phyloP scores from a whole-genome alignment of 768 basidiomycete genomes.

The Mycena kentingensis region DNA sequence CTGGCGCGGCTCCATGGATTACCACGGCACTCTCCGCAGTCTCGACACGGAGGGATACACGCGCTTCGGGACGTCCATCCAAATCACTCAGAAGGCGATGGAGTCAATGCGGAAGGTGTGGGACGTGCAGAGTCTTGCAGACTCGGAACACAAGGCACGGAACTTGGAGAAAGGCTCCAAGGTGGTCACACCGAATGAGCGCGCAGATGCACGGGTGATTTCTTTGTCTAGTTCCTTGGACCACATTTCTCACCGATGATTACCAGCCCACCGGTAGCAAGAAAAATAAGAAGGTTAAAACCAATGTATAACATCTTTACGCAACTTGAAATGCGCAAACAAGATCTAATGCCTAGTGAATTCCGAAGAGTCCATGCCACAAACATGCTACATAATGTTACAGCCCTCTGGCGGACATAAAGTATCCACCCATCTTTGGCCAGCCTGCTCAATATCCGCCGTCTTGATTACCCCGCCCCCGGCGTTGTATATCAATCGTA shows the following conservation, averaged over 20 bases:
- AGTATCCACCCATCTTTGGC: not conserved
- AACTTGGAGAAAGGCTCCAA: too few species aligned
- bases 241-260: too few species aligned
- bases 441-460: not conserved
- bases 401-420: slow-evolving; percentile 20
- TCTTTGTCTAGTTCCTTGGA: too few species aligned
- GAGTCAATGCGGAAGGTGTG: slow-evolving; percentile 7
- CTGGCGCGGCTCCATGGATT: slow-evolving; percentile 13
- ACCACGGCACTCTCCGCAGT: slow-evolving; percentile 9
- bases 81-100: slow-evolving; percentile 16
- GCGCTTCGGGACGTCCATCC: slow-evolving; percentile 16
- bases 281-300: too few species aligned
- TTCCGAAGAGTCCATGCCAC: too few species aligned
- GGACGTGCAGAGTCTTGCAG: slow-evolving; percentile 2
- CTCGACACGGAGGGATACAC: not conserved
- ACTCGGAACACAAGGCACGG: slow-evolving; percentile 2
- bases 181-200: too few species aligned
- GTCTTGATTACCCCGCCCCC: slow-evolving; percentile 33
- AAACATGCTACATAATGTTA: slow-evolving; percentile 21
- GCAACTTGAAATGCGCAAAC: too few species aligned
- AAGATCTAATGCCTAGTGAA: too few species aligned
- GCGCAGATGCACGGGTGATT: too few species aligned
- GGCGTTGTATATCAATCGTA: slow-evolving; percentile 37
- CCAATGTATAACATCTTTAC: too few species aligned
- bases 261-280: too few species aligned